phyloP scores from a whole-genome alignment of 257 asterid species.

The Apocynum venetum region DNA sequence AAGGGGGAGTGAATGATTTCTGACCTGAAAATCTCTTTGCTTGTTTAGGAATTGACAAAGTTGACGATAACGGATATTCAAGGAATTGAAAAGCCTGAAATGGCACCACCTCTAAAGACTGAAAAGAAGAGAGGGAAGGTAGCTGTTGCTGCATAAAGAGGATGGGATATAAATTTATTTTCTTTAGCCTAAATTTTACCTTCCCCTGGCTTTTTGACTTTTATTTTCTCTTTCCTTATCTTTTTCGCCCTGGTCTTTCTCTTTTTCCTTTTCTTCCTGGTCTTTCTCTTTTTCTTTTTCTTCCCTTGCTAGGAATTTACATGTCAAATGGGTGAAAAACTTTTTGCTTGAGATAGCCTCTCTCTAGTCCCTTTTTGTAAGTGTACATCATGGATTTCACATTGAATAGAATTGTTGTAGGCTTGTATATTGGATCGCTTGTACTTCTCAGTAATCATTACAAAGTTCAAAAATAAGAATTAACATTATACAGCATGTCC shows the following conservation, averaged over 20 bases:
- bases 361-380: constrained; percentile 5
- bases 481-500: background rate
- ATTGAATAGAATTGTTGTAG: constrained; percentile 26
- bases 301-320: background rate
- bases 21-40: background rate
- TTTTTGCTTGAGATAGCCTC: background rate
- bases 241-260: background rate
- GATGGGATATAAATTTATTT: background rate
- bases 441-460: background rate
- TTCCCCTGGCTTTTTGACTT: background rate
- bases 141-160: constrained; percentile 41
- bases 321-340: background rate
- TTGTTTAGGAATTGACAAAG: constrained; percentile 74
- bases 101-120: constrained; percentile 28
- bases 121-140: constrained; percentile 40
- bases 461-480: constrained; percentile 1
- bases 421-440: constrained; percentile 10
- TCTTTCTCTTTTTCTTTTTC: background rate
- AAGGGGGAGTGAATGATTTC: background rate
- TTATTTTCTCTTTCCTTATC: background rate
- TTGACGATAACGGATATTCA: constrained; percentile 77
- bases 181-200: background rate
- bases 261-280: background rate
- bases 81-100: constrained; percentile 71
- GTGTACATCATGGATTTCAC: constrained; percentile 19